These are phyloP conservation scores for Yamadazyma endophytica DNA, from an alignment of 805 yeast genomes.

Conservation along the genomic window DNA sequence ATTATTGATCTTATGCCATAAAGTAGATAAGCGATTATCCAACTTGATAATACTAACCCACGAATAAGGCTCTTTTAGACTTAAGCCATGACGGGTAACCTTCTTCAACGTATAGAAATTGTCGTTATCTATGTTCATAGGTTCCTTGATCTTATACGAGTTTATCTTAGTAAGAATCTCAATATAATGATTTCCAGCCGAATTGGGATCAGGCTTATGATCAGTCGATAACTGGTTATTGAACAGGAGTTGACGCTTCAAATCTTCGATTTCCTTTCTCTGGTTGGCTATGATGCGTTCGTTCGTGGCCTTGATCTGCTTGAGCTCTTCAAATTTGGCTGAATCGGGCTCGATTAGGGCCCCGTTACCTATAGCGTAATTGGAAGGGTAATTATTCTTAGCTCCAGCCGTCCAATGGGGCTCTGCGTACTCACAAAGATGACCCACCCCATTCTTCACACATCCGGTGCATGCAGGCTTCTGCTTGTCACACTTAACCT, in stretches of 20 bases:
- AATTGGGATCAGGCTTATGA: conserved; percentile 1
- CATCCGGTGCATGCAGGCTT: conserved; percentile 41
- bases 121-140: conserved; percentile 1
- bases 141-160: conserved; percentile 4
- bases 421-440: conserved; percentile 36
- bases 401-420: conserved; percentile 30
- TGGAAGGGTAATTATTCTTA: too few species aligned
- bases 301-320: conserved; percentile 11
- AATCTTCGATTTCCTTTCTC: conserved; percentile 27
- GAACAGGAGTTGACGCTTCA: conserved; percentile 23
- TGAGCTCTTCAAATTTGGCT: conserved; percentile 16
- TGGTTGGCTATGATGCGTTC: conserved; percentile 23
- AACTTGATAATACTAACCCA: conserved; percentile 37
- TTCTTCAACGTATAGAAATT: too few species aligned
- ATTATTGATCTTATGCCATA: conserved; percentile 38
- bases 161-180: conserved; percentile 7
- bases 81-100: too few species aligned
- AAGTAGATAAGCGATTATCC: conserved; percentile 36
- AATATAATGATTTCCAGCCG: conserved; percentile 3
- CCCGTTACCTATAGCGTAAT: too few species aligned
- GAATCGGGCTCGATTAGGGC: too few species aligned
- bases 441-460: conserved; percentile 35
- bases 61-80: conserved; percentile 16
- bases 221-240: conserved; percentile 13
- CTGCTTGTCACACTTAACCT: conserved; percentile 41